Conservation (phyloP, 805 yeast species). For the Candida anglica region DNA sequence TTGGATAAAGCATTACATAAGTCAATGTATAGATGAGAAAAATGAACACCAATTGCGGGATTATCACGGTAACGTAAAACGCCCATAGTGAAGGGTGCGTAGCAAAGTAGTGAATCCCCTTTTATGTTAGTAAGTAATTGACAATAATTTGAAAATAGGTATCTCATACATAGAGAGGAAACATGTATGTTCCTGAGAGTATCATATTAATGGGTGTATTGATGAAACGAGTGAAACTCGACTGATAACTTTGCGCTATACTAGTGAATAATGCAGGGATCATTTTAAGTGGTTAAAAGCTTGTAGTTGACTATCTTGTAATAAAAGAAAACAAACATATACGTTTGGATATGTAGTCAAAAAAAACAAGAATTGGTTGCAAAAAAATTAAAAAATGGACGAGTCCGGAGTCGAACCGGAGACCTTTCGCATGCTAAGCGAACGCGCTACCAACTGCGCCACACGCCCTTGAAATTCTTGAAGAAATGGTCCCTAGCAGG, state of each 20-base stretch:
- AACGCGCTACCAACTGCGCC: conserved; percentile 50
- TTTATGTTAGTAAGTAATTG: conserved; percentile 7
- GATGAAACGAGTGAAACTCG: neutral
- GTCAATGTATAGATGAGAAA: conserved; percentile 29
- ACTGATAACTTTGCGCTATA: too few species aligned
- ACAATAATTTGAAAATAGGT: neutral
- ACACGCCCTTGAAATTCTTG: conserved; percentile 31
- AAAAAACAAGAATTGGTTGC: neutral
- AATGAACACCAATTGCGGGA: conserved; percentile 44
- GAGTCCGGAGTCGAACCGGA: conserved; percentile 43
- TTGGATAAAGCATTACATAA: conserved; percentile 40
- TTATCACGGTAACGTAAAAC: conserved; percentile 35
- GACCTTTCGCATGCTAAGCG: conserved; percentile 43
- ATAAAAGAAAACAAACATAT: neutral
- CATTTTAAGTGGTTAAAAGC: too few species aligned
- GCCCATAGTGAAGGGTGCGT: conserved; percentile 44
- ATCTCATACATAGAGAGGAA: conserved; percentile 2
- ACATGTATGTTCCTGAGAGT: conserved; percentile 1
- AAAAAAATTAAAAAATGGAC: conserved; percentile 23
- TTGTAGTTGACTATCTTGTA: conserved; percentile 6
- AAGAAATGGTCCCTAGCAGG: conserved; percentile 80
- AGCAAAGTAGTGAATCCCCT: conserved; percentile 41
- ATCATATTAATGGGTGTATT: conserved; percentile 1
- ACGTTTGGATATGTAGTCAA: neutral
- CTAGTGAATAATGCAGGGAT: too few species aligned